Evolutionary conservation across 2,329 filamentous ascomycete species (phyloP), one percentile per base, ranked within the genome.

Genomic region (Trichoderma atrobrunneum): DNA sequence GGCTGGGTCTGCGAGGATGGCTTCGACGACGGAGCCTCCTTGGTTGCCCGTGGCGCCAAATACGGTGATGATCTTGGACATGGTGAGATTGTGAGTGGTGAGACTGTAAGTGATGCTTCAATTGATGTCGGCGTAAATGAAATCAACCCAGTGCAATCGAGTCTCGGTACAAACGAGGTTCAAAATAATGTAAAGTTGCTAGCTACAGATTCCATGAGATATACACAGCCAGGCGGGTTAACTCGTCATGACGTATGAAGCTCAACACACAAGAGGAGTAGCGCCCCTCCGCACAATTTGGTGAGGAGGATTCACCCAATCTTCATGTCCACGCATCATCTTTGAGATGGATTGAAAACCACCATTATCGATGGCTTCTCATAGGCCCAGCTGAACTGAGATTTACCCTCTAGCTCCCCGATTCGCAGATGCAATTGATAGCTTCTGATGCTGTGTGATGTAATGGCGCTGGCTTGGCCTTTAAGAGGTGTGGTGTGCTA

Each of bases 1-100:
- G n/a, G 75, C 77, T 3, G 85, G 76, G 79, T 88, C 83, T 68
- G 80, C 80, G 73, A 87, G 84, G 73, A 87, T 80, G 66, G 80
- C 78, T 3, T 77, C 73, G 70, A 86, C 80, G 34, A 87, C 84
- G 34, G 84, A 85, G 43, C 83, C 83, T 56, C 85, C 86, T 76
- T 88, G 85, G 73, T 82, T 81, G 71, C 85, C 85, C 3, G 85
- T 86, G 67, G 84, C 84, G 30, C 85, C 85, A 64, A 86, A 86
- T n/a, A 85, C 82, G 14, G 81, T 80, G 26, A 83, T 74, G 61
- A 82, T 77, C 72, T 82, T 82, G 74, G 83, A 82, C 80, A 81
- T 80, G 63, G 18, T 48, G 59, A 48, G 48, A 21, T 16, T 36
- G 16, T 36, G 7, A 7, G 34, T 80, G 61, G 18, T 48, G 59